Base-by-base conservation (phyloP, 805 yeast species). In the Ogataea henricii region DNA sequence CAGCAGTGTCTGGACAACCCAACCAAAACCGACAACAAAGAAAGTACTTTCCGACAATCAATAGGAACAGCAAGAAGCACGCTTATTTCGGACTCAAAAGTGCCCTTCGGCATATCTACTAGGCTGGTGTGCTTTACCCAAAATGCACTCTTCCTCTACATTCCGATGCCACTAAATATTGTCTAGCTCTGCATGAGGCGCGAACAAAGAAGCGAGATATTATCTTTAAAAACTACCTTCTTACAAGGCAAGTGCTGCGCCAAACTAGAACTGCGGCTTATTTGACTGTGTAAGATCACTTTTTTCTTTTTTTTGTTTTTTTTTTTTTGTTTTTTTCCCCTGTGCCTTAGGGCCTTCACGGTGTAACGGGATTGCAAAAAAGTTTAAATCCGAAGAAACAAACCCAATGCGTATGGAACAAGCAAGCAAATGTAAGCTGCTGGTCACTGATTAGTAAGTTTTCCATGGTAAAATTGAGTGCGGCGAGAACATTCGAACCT, bases 1-100 rank as follows among this genome's bases (percentile, higher is more conserved):
- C 34, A n/a, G 18, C n/a, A 13, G 34, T 30, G 34, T n/a, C 37
- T 18, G 37, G 37, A 18, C 22, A 34, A 34, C 25, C n/a, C 37
- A 8, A 22, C 25, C n/a, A 22, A 8, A 22, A 6, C 7, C 3
- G 40, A 36, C 40, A 36, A 36, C 21, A 36, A 13, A 30, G 9
- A 30, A 30, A 17, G 17, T 17, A 30, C 34, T 30, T 12, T 30
- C 16, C 16, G 17, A 22, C 25, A 22, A 22, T 30, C 16, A 14
- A 3, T 12, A 14, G 16, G n/a, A 16, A 30, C 18, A 30, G n/a
- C 18, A 14, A 3, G 8, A 14, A 8, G 18, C 34, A 30, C 34
- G 34, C 34, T 8, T 13, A 30, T 30, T 30, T 30, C 34, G 34
- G 34, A 13, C 18, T 14, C n/a, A n/a, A 16, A 30, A 14, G 6